phyloP scores from a whole-genome alignment of 2,329 filamentous ascomycete species.

The Elsinoe australis region DNA sequence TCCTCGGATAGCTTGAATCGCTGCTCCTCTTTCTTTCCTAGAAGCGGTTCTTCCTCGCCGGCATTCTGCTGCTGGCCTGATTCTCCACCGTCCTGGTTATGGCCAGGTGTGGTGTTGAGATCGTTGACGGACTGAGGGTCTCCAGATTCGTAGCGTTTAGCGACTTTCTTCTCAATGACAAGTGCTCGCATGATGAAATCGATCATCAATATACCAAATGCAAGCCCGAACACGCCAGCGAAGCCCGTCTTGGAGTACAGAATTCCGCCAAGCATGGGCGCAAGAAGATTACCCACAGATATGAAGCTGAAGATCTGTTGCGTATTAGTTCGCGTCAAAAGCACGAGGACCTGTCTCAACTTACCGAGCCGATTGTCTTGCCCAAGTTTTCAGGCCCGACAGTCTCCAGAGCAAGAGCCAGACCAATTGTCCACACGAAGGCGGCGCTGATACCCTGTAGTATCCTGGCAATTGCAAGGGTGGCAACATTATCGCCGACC shows the following conservation, averaged over 20 bases:
- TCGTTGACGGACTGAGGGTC: constrained; percentile 24
- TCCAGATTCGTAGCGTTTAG: constrained; percentile 37
- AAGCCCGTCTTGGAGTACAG: constrained; percentile 54
- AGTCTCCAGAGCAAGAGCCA: constrained; percentile 53
- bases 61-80: constrained; percentile 22
- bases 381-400: constrained; percentile 51
- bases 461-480: constrained; percentile 46
- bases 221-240: constrained; percentile 51
- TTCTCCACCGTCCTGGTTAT: constrained; percentile 21
- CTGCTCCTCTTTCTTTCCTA: constrained; percentile 30
- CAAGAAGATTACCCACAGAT: constrained; percentile 48
- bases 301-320: constrained; percentile 51
- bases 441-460: constrained; percentile 52
- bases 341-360: constrained; percentile 15
- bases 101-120: constrained; percentile 18
- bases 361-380: constrained; percentile 52
- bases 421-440: constrained; percentile 53
- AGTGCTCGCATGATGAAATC: constrained; percentile 54
- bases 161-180: constrained; percentile 57
- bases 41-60: constrained; percentile 32
- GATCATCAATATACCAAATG: constrained; percentile 46
- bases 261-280: constrained; percentile 53
- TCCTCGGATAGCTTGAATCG: constrained; percentile 40
- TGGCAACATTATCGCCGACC: constrained; percentile 41
- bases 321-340: neutral